Evolutionary conservation across 192 early-diverging fungal species (phyloP), one percentile per base, ranked within the genome.

Genomic region (Coemansia sp.): DNA sequence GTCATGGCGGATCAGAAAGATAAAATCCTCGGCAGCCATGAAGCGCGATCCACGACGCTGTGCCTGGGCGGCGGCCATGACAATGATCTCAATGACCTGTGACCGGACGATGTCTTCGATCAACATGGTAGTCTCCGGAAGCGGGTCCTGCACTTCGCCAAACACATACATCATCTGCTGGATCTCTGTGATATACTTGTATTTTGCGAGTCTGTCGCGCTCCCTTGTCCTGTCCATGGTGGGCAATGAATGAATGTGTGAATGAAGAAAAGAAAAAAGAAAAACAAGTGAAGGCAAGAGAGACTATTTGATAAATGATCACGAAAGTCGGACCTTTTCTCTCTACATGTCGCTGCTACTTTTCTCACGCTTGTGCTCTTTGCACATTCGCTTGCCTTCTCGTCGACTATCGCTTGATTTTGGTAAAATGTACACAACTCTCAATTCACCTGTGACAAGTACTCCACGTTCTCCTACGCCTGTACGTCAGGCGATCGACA

Each of bases 101-200:
- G 94, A 90, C 32, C 92, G 85, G 22, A 95, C 93, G 75, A 99
- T 95, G 67, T 99, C 97, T 71, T 99, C 97, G 2, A 98, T 94
- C 7, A 99, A 86, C 65, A 86, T 85, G 16, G 92, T 91, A 0
- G 96, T 96, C 49, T 97, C 97, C 1, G 86, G 85, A 22, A 90
- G 84, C 35, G 97, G 93, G 73, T 97, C 95, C 35, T 87, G 80
- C 40, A 96, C 91, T 70, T 99, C 96, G 38, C 96, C 96, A 87
- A 94, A 94, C 32, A 98, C 97, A 86, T 95, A 99, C 97, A 99
- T 99, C 97, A 98, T 98, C 86, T 97, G 92, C 74, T 91, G 89
- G 66, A 95, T 95, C 76, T 95, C 94, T 24, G 84, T 89, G 35
- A 86, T 85, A 71, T 92, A 92, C 37, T 70, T 69, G 71, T 85